These are phyloP conservation scores for Eragrostis curvula DNA, from an alignment of 176 grass and related monocot genomes.

Conservation along the genomic window DNA sequence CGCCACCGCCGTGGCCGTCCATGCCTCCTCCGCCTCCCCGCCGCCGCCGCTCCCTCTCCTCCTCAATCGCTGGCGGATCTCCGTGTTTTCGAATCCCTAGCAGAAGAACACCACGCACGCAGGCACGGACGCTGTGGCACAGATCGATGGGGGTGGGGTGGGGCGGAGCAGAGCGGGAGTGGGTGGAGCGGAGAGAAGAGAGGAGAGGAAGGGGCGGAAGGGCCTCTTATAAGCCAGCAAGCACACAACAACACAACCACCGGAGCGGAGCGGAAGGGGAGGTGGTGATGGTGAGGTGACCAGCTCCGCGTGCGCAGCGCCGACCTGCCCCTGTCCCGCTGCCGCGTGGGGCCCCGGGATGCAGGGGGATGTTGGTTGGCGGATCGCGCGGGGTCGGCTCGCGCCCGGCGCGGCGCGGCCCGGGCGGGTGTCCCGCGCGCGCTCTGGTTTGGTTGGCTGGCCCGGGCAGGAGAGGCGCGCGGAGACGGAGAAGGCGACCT, in stretches of 20 bases:
- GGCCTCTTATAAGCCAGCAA: slow-evolving; percentile 41
- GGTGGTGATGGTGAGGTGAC: slow-evolving; percentile 34
- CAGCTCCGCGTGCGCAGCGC: slow-evolving; percentile 44
- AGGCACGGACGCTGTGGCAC: slow-evolving; percentile 5
- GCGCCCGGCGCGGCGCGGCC: neutral
- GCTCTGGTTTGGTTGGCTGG: neutral
- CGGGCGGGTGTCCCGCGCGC: slow-evolving; percentile 23
- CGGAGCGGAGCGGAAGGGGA: neutral
- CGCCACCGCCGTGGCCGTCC: slow-evolving; percentile 42
- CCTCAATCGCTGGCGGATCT: slow-evolving; percentile 40
- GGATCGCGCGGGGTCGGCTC: slow-evolving; percentile 9
- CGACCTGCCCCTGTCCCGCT: slow-evolving; percentile 35
- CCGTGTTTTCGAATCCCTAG: neutral
- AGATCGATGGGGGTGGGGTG: neutral
- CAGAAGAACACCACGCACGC: neutral
- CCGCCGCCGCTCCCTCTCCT: slow-evolving; percentile 27
- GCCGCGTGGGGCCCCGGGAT: slow-evolving; percentile 17
- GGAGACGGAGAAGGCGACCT: neutral
- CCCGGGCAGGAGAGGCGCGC: neutral
- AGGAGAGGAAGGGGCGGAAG: slow-evolving; percentile 10
- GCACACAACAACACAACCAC: slow-evolving; percentile 24
- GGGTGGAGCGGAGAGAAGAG: slow-evolving; percentile 45
- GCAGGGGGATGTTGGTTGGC: slow-evolving; percentile 26
- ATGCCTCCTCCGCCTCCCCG: slow-evolving; percentile 22
- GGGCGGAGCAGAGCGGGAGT: slow-evolving; percentile 22